phyloP scores from a whole-genome alignment of 2,329 filamentous ascomycete species.

The Trichoderma endophyticum region DNA sequence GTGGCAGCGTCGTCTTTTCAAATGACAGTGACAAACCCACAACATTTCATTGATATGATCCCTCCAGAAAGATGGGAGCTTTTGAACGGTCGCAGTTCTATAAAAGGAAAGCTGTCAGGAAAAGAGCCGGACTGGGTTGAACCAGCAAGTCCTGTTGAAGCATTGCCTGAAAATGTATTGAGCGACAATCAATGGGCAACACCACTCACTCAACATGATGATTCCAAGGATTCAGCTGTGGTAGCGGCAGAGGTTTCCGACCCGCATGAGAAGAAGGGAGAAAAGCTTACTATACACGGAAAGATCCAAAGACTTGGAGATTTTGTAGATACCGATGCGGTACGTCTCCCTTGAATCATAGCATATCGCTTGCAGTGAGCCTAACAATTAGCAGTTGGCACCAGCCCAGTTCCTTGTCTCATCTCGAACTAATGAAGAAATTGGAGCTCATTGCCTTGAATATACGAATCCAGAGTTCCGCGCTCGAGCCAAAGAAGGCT shows the following conservation, averaged over 20 bases:
- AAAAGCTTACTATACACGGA: constrained; percentile 25
- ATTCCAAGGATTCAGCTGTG: not conserved
- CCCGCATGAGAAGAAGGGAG: not conserved
- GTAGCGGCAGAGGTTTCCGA: not conserved
- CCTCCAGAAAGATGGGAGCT: constrained; percentile 1
- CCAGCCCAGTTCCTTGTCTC: constrained; percentile 33
- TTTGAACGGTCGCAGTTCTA: not conserved
- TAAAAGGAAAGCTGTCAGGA: not conserved
- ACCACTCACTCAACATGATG: not conserved
- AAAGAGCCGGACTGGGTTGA: constrained; percentile 7
- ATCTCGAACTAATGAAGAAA: constrained; percentile 28
- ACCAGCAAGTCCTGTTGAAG: not conserved
- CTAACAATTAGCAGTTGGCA: constrained; percentile 32
- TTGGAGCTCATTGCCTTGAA: constrained; percentile 40
- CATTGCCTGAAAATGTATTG: not conserved
- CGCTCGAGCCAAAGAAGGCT: constrained; percentile 33
- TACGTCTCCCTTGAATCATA: constrained; percentile 23
- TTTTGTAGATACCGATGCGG: constrained; percentile 44
- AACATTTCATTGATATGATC: constrained; percentile 8
- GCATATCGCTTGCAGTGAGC: not conserved
- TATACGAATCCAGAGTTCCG: constrained; percentile 42
- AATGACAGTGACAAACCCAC: constrained; percentile 42
- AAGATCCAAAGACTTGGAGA: constrained; percentile 42
- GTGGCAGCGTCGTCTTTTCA: constrained; percentile 46
- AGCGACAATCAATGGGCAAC: not conserved